A percentile compares a stretch with the other conserved stretches of the same genome.
phyloP scores from a whole-genome alignment of 305 asterid genomes.

The Fraxinus latifolia region DNA sequence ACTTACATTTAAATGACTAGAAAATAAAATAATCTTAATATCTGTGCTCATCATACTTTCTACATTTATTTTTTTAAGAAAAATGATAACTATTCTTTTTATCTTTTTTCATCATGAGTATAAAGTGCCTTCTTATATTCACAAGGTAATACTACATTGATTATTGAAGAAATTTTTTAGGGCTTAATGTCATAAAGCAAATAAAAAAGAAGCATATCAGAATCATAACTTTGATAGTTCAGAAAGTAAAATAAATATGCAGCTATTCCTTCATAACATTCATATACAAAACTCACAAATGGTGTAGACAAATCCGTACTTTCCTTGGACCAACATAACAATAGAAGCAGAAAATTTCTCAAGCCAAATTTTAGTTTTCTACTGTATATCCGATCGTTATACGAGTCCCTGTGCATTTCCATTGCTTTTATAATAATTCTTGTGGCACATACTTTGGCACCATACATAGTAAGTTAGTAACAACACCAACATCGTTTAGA shows the following conservation, averaged over 20 bases:
- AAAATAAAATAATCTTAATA: background rate
- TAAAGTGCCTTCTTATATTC: background rate
- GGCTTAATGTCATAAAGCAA: background rate
- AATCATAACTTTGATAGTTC: background rate
- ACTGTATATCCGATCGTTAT: constrained; percentile 9
- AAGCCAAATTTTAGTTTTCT: background rate
- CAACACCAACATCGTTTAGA: background rate
- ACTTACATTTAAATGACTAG: background rate
- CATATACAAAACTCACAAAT: background rate
- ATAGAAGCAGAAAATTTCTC: background rate
- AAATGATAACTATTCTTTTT: background rate
- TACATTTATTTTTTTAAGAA: too few species aligned
- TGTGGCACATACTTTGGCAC: background rate
- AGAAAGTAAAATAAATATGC: background rate
- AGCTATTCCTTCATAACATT: background rate
- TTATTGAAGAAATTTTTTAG: background rate
- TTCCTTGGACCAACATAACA: background rate
- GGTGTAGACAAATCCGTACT: background rate
- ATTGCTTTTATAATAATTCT: background rate
- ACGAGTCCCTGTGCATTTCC: background rate
- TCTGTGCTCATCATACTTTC: background rate
- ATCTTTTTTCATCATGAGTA: background rate
- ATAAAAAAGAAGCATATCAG: background rate
- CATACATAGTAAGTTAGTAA: background rate
- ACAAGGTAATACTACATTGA: background rate